Evolutionary conservation across 331 rosid genomes (phyloP).

Genomic region (Cydonia oblonga): DNA sequence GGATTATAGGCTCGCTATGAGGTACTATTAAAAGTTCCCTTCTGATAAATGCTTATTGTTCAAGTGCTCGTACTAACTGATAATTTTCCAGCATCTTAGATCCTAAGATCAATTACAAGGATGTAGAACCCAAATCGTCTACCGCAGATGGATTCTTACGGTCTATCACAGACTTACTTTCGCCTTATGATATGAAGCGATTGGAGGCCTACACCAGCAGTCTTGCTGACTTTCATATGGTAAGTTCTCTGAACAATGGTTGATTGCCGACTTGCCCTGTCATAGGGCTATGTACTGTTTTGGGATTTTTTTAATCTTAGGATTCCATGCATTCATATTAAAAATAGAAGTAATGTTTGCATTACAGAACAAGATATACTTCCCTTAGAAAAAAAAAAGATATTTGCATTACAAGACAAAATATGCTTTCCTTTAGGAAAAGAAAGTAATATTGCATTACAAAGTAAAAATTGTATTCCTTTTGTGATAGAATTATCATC

Average conservation of each 20-base stretch:
- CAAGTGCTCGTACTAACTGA: constrained; percentile 9
- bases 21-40: constrained; percentile 35
- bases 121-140: constrained; percentile 24
- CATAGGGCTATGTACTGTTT: neutral
- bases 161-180: constrained; percentile 44
- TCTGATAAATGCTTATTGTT: constrained; percentile 11
- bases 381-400: neutral
- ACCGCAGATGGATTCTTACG: constrained; percentile 29
- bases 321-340: neutral
- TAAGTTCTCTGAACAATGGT: constrained; percentile 28
- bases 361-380: neutral
- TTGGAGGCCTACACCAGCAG: constrained; percentile 76
- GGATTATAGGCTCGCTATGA: constrained; percentile 87
- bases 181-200: constrained; percentile 87
- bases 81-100: constrained; percentile 62
- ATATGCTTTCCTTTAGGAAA: neutral
- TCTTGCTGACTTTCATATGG: constrained; percentile 79
- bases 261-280: neutral
- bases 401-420: neutral
- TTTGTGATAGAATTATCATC: neutral
- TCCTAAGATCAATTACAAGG: constrained; percentile 77
- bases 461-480: neutral
- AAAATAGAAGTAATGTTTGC: neutral
- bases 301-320: neutral
- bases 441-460: neutral